Percentiles rank a stretch among this genome's conserved stretches.
phyloP scores from a whole-genome alignment of 768 basidiomycete species.

The Dentipellis sp. region DNA sequence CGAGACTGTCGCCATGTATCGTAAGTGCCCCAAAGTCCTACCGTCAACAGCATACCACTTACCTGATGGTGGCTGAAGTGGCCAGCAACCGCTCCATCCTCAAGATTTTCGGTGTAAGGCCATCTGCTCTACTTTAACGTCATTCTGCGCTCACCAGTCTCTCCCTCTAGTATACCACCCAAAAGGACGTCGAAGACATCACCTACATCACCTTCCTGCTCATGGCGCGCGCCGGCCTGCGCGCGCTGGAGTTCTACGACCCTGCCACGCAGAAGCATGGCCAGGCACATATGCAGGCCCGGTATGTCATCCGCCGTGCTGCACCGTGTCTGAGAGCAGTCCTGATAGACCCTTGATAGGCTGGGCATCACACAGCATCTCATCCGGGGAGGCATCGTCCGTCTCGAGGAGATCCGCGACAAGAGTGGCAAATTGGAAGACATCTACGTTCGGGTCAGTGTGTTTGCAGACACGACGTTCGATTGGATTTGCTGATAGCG shows the following conservation, averaged over 20 bases:
- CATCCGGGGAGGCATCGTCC: constrained; percentile 59
- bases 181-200: constrained; percentile 65
- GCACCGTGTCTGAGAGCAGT: not conserved
- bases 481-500: not conserved
- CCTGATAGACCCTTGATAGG: constrained; percentile 25
- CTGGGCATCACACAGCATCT: constrained; percentile 79
- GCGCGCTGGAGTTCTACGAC: constrained; percentile 78
- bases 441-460: constrained; percentile 57
- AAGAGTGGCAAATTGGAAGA: constrained; percentile 52
- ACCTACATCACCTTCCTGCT: constrained; percentile 75
- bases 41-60: not conserved
- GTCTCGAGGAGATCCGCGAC: constrained; percentile 58
- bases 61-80: constrained; percentile 33
- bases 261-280: constrained; percentile 76
- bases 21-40: constrained; percentile 35
- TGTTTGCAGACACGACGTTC: not conserved
- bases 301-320: constrained; percentile 32
- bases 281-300: constrained; percentile 86
- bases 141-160: not conserved
- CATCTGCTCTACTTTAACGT: not conserved
- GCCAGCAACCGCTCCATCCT: constrained; percentile 70
- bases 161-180: constrained; percentile 46
- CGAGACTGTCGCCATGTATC: constrained; percentile 75
- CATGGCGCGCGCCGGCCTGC: constrained; percentile 80
- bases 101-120: constrained; percentile 65